These are phyloP conservation scores for Urtica urens DNA, from an alignment of 306 rosid species.

Conservation along the genomic window DNA sequence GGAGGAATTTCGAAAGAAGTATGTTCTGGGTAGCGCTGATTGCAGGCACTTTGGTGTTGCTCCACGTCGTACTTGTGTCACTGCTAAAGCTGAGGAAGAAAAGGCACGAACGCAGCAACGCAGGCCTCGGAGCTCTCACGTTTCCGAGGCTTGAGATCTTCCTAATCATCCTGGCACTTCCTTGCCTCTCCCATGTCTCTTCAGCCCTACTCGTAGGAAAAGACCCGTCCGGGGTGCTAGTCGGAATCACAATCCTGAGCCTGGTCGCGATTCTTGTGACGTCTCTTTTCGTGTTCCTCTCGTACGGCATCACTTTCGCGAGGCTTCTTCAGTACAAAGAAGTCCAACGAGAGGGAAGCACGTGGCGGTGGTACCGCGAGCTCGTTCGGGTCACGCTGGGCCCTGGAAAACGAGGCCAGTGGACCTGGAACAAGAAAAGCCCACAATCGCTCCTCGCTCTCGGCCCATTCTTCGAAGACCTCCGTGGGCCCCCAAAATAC, in stretches of 20 bases:
- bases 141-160: constrained; percentile 85
- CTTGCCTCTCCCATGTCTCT: constrained; percentile 64
- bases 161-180: constrained; percentile 60
- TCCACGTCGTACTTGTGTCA: constrained; percentile 50
- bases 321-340: constrained; percentile 89
- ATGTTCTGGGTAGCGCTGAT: constrained; percentile 79
- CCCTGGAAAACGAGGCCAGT: constrained; percentile 90
- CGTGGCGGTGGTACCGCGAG: constrained; percentile 78
- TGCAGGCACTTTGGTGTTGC: constrained; percentile 48
- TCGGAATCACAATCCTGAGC: constrained; percentile 54
- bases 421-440: constrained; percentile 69
- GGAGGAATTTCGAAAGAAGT: constrained; percentile 63
- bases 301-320: constrained; percentile 73
- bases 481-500: constrained; percentile 92
- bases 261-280: constrained; percentile 37
- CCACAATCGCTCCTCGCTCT: constrained; percentile 39
- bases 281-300: constrained; percentile 63
- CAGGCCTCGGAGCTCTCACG: constrained; percentile 60
- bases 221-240: constrained; percentile 32
- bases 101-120: constrained; percentile 35
- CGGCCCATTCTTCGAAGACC: constrained; percentile 81
- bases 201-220: constrained; percentile 52
- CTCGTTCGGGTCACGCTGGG: constrained; percentile 67
- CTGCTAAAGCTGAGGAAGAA: constrained; percentile 56
- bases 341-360: constrained; percentile 66